Evolutionary conservation across 257 asterid species (phyloP), one percentile per base, ranked within the genome.

Genomic region (Solanum lycopersicoides): DNA sequence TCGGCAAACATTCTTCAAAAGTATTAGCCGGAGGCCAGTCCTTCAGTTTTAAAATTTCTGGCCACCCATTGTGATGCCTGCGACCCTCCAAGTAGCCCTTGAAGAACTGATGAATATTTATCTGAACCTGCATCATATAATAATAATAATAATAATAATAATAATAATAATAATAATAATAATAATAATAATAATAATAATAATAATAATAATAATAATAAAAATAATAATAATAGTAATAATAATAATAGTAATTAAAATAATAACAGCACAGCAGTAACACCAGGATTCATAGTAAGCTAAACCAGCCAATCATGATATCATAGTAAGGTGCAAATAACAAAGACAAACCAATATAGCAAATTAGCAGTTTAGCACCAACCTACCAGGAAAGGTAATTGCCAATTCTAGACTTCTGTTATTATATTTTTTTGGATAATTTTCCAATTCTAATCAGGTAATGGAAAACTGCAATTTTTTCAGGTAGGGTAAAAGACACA

Each of bases 1-100:
- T 93, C 0, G 99, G 99, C 87, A 96, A 90, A 82, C 98, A 94
- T 89, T 95, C 95, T 89, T 92, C 95, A 88, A 96, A 94, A 71
- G 87, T 87, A 91, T 91, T 92, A 8, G 95, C 50, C n/a, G 98
- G 98, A 16, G 99, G 99, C 99, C 99, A 96, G 89, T 96, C 99
- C 92, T 95, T 96, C 89, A 96, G 87, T 88, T 96, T 96, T 87
- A 95, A 89, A 92, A 95, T 93, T 89, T 94, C 94, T 45, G 99
- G 98, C 98, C 94, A 93, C 89, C 98, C 96, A 37, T 69, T 91
- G 80, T 9, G 47, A 88, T 94, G 95, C 83, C 63, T 87, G 82
- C 94, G 95, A 30, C 97, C 98, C 89, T 95, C 95, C 68, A 91
- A 50, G 91, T 96, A 96, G 88, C 99, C 99, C 89, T 74, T 92